Percentiles rank a stretch among this genome's conserved stretches.
Conservation (phyloP, 768 basidiomycete species). For the Suillus plorans region DNA sequence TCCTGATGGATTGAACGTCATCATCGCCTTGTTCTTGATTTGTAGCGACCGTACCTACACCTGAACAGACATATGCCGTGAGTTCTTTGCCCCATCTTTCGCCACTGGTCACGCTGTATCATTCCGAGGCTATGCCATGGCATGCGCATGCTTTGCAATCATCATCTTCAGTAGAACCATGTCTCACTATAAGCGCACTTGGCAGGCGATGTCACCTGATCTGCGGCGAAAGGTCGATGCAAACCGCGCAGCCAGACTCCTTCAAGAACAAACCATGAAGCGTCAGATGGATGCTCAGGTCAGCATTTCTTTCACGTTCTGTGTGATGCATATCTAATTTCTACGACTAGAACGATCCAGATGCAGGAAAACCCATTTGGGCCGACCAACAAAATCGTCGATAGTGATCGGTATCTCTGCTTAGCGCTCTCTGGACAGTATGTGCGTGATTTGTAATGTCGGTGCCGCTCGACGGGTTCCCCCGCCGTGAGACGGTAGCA, state of each 20-base stretch:
- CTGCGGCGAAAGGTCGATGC: slow-evolving; percentile 63
- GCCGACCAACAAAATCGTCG: slow-evolving; percentile 24
- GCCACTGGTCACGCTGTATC: background rate
- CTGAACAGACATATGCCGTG: slow-evolving; percentile 36
- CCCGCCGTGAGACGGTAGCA: background rate
- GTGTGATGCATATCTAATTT: background rate
- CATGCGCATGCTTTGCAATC: too few relatives aligned
- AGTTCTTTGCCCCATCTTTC: slow-evolving; percentile 12
- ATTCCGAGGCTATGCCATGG: background rate
- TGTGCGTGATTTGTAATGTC: background rate
- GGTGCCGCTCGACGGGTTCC: background rate
- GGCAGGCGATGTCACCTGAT: slow-evolving; percentile 63
- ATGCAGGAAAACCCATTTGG: slow-evolving; percentile 34
- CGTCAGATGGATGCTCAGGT: slow-evolving; percentile 55
- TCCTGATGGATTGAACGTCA: background rate
- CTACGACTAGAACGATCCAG: slow-evolving; percentile 21
- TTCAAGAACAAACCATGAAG: slow-evolving; percentile 53
- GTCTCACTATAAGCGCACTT: slow-evolving; percentile 6
- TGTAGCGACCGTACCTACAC: slow-evolving; percentile 35
- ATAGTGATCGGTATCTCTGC: slow-evolving; percentile 2
- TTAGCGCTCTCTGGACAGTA: background rate
- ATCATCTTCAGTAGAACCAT: background rate
- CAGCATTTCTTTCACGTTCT: slow-evolving; percentile 19
- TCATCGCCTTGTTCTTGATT: slow-evolving; percentile 8
- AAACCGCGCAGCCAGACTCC: slow-evolving; percentile 48